A percentile compares a stretch with the other conserved stretches of the same genome.
phyloP scores from a whole-genome alignment of 345 rosid species.

The Citropsis articulata region DNA sequence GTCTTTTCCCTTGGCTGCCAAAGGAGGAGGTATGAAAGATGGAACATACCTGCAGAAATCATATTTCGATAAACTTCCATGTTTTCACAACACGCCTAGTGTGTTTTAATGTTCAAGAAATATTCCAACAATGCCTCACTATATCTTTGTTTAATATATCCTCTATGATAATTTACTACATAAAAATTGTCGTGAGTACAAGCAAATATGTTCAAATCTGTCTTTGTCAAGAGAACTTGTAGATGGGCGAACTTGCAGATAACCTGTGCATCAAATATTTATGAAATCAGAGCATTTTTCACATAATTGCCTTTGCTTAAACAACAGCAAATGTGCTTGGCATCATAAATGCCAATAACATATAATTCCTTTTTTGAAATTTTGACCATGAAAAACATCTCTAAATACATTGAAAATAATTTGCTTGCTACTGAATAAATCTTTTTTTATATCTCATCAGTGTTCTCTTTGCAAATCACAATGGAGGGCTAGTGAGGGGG shows the following conservation, averaged over 20 bases:
- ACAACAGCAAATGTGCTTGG: background rate
- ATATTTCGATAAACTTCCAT: constrained; percentile 42
- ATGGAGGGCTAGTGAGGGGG: background rate
- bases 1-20: constrained; percentile 88
- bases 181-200: background rate
- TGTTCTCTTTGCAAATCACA: background rate
- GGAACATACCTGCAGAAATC: constrained; percentile 92
- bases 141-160: background rate
- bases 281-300: background rate
- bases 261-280: background rate
- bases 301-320: background rate
- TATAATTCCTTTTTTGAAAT: background rate
- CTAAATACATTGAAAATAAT: background rate
- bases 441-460: background rate
- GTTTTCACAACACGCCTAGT: constrained; percentile 10
- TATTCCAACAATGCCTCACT: background rate
- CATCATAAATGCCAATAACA: background rate
- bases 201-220: background rate
- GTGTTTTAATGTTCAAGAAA: background rate
- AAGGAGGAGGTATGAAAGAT: constrained; percentile 95
- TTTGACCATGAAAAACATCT: background rate
- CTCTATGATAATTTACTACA: background rate
- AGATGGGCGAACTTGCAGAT: background rate
- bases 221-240: background rate
- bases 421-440: background rate